A percentile compares a stretch with the other conserved stretches of the same genome.
Evolutionary conservation across 2,329 filamentous ascomycete species (phyloP).

Genomic region (Talaromyces sp.): DNA sequence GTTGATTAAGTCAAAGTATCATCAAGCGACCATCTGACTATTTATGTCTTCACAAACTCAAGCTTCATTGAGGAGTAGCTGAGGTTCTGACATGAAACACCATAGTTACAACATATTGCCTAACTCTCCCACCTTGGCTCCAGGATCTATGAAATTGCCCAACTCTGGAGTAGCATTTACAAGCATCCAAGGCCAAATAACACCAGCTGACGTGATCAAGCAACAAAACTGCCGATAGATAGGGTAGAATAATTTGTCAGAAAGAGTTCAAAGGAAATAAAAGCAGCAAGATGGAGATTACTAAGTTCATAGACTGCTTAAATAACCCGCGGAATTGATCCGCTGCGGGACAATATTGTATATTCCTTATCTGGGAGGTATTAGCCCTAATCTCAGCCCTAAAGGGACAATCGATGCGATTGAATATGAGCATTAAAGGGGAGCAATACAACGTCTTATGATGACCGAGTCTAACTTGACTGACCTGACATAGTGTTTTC

Average conservation of each 20-base stretch:
- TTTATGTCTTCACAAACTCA: not conserved
- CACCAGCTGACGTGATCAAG: not conserved
- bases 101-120: not conserved
- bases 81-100: not conserved
- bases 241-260: slow-evolving; percentile 2
- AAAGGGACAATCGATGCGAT: not conserved
- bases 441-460: not conserved
- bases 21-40: not conserved
- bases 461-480: too few relatives aligned
- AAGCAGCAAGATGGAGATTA: not conserved
- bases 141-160: too few relatives aligned
- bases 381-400: not conserved
- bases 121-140: not conserved
- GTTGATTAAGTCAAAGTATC: not conserved
- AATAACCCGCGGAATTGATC: not conserved
- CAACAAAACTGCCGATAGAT: not conserved
- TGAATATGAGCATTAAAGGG: not conserved
- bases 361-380: not conserved
- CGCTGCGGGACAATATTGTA: not conserved
- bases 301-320: too few relatives aligned
- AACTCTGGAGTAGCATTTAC: not conserved
- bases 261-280: not conserved
- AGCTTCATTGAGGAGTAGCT: not conserved
- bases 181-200: not conserved
- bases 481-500: slow-evolving; percentile 18